Base-by-base conservation (phyloP, 106 monocot genomes). In the Triglochin maritima region DNA sequence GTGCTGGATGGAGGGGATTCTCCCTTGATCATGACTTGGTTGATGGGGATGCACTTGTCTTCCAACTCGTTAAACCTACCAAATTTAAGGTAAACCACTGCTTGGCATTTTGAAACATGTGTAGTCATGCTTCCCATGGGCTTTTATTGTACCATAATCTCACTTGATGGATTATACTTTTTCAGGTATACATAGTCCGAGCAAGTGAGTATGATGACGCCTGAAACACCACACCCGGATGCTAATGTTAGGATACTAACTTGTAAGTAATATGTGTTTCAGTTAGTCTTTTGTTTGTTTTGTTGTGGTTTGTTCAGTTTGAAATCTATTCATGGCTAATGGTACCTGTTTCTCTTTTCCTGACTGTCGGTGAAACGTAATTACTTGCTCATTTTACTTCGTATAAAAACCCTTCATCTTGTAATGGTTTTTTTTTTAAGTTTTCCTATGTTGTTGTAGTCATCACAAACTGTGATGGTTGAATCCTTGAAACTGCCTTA, bases 1-100 rank as follows among this genome's bases (percentile, higher is more conserved):
- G 87, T 74, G 84, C 66, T 45, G 87, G 91, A 51, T 92, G 91
- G 91, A 87, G 84, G 59, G 87, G 85, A 1, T 92, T 92, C 63
- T 50, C 87, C 49, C 74, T 85, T 46, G 53, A 61, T 42, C 87
- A 92, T 72, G 72, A 92, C 17, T 76, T 92, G 62, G 92, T 83
- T 3, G 85, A 85, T 72, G 92, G 92, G 3, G 87, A 92, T 77
- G 82, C 83, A 14, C 6, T 83, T 55, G 85, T 92, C 43, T 92
- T 92, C 71, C 85, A 92, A 49, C 60, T 87, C 55, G 67, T 81
- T 3, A 44, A 78, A 3, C 71, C 63, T n/a, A 75, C 82, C 12
- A 81, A 8, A 72, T 83, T 92, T 48, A 87, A 87, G 92, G 92
- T 92, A 45, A 71, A 29, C 29, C 55, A 8, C 14, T 12, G 55